Evolutionary conservation across 2,329 filamentous ascomycete genomes (phyloP), one percentile per base, ranked within the genome.

Genomic region (Alternaria viburni): DNA sequence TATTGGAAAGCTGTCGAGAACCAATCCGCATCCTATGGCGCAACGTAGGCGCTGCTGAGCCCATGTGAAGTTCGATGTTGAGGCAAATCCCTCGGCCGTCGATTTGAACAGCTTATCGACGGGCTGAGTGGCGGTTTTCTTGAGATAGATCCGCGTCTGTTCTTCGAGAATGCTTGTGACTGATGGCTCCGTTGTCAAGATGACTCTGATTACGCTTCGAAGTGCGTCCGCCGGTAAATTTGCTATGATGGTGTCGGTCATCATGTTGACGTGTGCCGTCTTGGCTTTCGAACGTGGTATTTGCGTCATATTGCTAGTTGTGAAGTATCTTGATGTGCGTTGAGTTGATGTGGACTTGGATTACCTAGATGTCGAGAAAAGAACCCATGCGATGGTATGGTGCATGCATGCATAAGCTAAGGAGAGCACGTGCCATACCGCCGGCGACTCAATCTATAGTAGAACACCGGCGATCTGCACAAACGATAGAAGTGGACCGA

Each of bases 191-290:
- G 36, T 41, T 17, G 36, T 41, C 36, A 41, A 17, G 36, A 41
- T 47, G 61, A 70, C 71, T 59, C 81, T 71, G 56, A 83, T 68
- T 6, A 83, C 73, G 7, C 74, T 73, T 4, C 82, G 79, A 15
- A 84, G 65, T 6, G 77, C 81, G n/a, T 81, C 80, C 1, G 73
- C 66, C 1, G 81, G 75, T 23, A 84, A 64, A 49, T 81, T 83
- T n/a, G 78, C 80, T 56, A 84, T 81, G 59, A 83, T 78, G 5
- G 79, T 82, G 59, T 83, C 82, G 3, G 79, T 81, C 82, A 83
- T 83, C 78, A 83, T 81, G 56, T 84, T 84, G 64, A 83, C 81
- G 67, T 84, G 82, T 25, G 81, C 79, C 3, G 75, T 77, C 47
- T 77, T 78, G 52, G 58, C 51, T 12, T 54, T 54, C 32, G 51